phyloP scores from a whole-genome alignment of 2,329 filamentous ascomycete species.

The Eutypella sp. region DNA sequence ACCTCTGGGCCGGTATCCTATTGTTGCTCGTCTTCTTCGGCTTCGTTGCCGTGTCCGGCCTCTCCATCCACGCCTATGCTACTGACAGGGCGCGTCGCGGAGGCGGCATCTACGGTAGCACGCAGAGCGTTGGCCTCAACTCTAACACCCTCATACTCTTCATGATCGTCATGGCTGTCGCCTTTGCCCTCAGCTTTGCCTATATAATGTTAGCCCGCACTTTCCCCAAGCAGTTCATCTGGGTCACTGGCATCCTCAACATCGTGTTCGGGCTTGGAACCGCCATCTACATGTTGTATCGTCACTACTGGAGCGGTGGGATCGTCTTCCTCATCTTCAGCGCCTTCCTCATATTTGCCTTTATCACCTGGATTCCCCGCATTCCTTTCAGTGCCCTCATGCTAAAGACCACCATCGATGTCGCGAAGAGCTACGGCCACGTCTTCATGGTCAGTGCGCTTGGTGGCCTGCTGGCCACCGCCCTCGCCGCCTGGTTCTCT shows the following conservation, averaged over 20 bases:
- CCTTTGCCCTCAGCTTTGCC: slow-evolving; percentile 67
- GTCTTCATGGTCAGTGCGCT: slow-evolving; percentile 82
- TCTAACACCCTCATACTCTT: slow-evolving; percentile 87
- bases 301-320: slow-evolving; percentile 73
- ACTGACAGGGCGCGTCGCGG: slow-evolving; percentile 58
- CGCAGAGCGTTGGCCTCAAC: slow-evolving; percentile 63
- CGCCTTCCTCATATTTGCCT: slow-evolving; percentile 75
- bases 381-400: slow-evolving; percentile 91
- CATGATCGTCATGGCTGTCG: slow-evolving; percentile 68
- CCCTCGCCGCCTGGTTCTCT: slow-evolving; percentile 78
- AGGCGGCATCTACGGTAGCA: slow-evolving; percentile 66
- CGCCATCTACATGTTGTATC: slow-evolving; percentile 77
- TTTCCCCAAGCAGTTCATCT: slow-evolving; percentile 88
- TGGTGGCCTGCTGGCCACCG: slow-evolving; percentile 70
- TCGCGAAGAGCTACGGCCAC: slow-evolving; percentile 78
- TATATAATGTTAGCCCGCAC: slow-evolving; percentile 73
- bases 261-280: slow-evolving; percentile 80
- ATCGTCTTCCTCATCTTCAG: slow-evolving; percentile 83
- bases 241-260: slow-evolving; percentile 86
- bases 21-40: slow-evolving; percentile 67
- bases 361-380: slow-evolving; percentile 81
- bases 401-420: slow-evolving; percentile 80
- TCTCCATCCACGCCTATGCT: slow-evolving; percentile 70
- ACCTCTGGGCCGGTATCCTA: slow-evolving; percentile 83
- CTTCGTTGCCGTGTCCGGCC: slow-evolving; percentile 70